Conservation (phyloP, 495 filamentous ascomycete species). For the Penicillium taxi region DNA sequence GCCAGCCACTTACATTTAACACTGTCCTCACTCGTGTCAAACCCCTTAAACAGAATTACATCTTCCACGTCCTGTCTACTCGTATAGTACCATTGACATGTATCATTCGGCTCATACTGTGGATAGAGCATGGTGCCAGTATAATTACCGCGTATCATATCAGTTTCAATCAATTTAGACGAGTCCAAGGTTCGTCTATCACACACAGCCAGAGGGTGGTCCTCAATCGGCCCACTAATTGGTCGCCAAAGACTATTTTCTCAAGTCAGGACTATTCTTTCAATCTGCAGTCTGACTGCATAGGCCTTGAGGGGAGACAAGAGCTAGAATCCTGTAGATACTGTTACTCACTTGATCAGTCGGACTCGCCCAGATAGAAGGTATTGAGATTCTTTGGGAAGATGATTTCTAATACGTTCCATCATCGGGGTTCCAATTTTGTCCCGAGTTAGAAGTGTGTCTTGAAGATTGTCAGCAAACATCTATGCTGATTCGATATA, state of each 20-base stretch:
- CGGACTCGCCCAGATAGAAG: slow-evolving; percentile 7
- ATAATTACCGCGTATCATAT: slow-evolving; percentile 10
- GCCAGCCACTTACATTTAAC: slow-evolving; percentile 4
- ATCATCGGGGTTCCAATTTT: slow-evolving; percentile 5
- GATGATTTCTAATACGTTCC: slow-evolving; percentile 6
- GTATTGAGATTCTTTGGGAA: slow-evolving; percentile 6
- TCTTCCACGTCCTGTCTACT: slow-evolving; percentile 20
- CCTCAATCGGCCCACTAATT: slow-evolving; percentile 16
- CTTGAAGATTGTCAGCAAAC: neutral
- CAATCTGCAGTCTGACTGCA: neutral
- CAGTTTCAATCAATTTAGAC: slow-evolving; percentile 15
- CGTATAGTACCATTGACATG: slow-evolving; percentile 24
- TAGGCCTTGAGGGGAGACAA: too few relatives aligned
- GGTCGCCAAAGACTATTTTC: slow-evolving; percentile 26
- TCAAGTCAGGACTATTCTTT: too few relatives aligned
- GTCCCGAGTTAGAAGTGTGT: slow-evolving; percentile 10
- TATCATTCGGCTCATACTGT: slow-evolving; percentile 8
- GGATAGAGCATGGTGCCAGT: slow-evolving; percentile 18
- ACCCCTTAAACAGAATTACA: slow-evolving; percentile 26
- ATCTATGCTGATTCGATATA: neutral
- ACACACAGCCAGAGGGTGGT: slow-evolving; percentile 27
- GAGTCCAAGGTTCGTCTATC: slow-evolving; percentile 18
- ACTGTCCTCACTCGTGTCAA: slow-evolving; percentile 15
- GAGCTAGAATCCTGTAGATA: neutral
- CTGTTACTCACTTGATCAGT: slow-evolving; percentile 12